These are phyloP conservation scores for Arthonia radiata DNA, from an alignment of 495 filamentous ascomycete genomes.

Conservation along the genomic window DNA sequence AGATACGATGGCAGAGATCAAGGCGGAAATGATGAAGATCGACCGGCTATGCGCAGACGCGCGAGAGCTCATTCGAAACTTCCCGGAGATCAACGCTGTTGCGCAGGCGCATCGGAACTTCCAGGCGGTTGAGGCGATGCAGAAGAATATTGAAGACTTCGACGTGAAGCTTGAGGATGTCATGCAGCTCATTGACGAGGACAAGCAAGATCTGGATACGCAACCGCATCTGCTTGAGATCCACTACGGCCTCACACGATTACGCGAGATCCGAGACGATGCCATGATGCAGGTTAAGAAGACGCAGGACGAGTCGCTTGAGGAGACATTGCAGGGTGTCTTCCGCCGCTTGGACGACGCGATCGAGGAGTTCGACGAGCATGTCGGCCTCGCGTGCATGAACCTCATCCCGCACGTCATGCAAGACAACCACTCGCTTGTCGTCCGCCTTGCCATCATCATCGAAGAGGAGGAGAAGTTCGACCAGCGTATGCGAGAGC, in stretches of 20 bases:
- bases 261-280: slow-evolving; percentile 83
- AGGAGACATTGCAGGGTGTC: slow-evolving; percentile 62
- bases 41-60: slow-evolving; percentile 91
- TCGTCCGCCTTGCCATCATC: slow-evolving; percentile 74
- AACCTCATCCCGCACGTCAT: slow-evolving; percentile 73
- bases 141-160: slow-evolving; percentile 65
- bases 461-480: slow-evolving; percentile 91
- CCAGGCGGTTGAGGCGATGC: slow-evolving; percentile 74
- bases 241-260: slow-evolving; percentile 73
- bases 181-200: slow-evolving; percentile 48
- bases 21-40: slow-evolving; percentile 95
- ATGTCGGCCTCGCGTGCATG: slow-evolving; percentile 65
- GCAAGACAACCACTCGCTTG: slow-evolving; percentile 60
- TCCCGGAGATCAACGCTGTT: slow-evolving; percentile 84
- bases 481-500: slow-evolving; percentile 65
- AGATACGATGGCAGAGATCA: slow-evolving; percentile 63
- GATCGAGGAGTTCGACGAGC: slow-evolving; percentile 85
- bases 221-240: slow-evolving; percentile 77
- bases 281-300: slow-evolving; percentile 70
- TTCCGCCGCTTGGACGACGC: slow-evolving; percentile 72
- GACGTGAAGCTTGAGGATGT: slow-evolving; percentile 47
- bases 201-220: slow-evolving; percentile 63
- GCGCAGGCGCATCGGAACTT: slow-evolving; percentile 90
- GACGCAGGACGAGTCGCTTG: slow-evolving; percentile 42
- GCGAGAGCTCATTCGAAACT: slow-evolving; percentile 88